A percentile compares a stretch with the other conserved stretches of the same genome.
phyloP scores from a whole-genome alignment of 2,329 filamentous ascomycete genomes.

The Aureobasidium vineae region DNA sequence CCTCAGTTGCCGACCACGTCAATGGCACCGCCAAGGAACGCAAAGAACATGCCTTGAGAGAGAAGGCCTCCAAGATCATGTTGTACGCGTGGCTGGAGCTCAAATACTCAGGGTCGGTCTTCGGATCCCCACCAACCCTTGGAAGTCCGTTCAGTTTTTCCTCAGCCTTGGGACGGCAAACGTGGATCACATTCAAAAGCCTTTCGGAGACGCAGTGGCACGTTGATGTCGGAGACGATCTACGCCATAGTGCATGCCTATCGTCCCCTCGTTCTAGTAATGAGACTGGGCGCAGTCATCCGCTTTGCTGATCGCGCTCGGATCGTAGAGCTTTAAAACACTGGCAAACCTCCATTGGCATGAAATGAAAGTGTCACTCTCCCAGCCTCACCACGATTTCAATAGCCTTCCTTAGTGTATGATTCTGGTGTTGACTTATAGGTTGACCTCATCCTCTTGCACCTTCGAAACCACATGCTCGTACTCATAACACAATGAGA shows the following conservation, averaged over 20 bases:
- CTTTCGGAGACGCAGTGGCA: slow-evolving; percentile 10
- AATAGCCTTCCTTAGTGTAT: slow-evolving; percentile 2
- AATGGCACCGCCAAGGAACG: slow-evolving; percentile 1
- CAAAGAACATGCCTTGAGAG: neutral
- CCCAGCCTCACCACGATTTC: neutral
- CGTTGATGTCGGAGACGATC: neutral
- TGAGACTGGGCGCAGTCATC: slow-evolving; percentile 23
- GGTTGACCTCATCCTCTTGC: neutral
- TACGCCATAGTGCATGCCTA: slow-evolving; percentile 9
- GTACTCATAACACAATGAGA: neutral
- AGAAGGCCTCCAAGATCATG: neutral
- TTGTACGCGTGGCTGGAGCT: slow-evolving; percentile 19
- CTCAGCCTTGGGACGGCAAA: neutral
- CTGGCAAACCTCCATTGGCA: neutral
- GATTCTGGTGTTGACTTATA: neutral
- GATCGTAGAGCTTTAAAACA: neutral
- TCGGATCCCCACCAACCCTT: slow-evolving; percentile 17
- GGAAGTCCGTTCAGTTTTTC: neutral
- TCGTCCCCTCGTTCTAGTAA: neutral
- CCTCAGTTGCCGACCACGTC: neutral
- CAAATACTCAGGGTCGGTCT: slow-evolving; percentile 15
- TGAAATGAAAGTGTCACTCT: neutral
- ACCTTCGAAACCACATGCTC: neutral
- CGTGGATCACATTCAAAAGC: neutral
- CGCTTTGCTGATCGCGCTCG: neutral